Evolutionary conservation across 2,329 filamentous ascomycete species (phyloP).

Genomic region (Dactylonectria macrodidyma): DNA sequence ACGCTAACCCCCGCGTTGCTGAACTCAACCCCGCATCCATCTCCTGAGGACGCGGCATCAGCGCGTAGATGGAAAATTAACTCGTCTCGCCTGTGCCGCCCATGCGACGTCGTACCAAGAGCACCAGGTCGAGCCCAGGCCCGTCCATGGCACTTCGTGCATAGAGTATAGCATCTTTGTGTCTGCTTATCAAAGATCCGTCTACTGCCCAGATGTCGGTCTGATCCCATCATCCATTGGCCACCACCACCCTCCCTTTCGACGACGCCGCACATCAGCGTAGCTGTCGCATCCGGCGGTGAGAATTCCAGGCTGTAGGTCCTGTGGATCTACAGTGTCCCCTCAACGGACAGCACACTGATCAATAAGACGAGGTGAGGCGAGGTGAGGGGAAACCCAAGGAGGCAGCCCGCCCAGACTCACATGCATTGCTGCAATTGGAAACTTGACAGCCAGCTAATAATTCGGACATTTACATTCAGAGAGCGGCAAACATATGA

Average conservation of each 20-base stretch:
- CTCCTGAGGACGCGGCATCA: constrained; percentile 45
- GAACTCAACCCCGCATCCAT: constrained; percentile 47
- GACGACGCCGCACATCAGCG: constrained; percentile 32
- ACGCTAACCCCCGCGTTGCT: constrained; percentile 49
- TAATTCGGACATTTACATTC: not conserved
- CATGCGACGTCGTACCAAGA: not conserved
- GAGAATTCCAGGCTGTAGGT: constrained; percentile 31
- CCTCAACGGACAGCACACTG: constrained; percentile 19
- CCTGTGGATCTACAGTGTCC: constrained; percentile 24
- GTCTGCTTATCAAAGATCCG: constrained; percentile 21
- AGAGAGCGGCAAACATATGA: not conserved
- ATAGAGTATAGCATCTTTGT: constrained; percentile 24
- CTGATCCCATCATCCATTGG: constrained; percentile 36
- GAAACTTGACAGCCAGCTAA: not conserved
- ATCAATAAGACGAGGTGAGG: constrained; percentile 5
- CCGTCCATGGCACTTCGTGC: constrained; percentile 34
- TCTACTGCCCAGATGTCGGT: constrained; percentile 15
- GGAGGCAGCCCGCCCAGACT: constrained; percentile 27
- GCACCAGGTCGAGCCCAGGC: not conserved
- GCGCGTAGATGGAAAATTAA: constrained; percentile 47
- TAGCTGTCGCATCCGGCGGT: constrained; percentile 39
- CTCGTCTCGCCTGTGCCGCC: constrained; percentile 14
- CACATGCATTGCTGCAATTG: not conserved
- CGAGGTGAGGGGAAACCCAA: constrained; percentile 18
- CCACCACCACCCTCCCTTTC: constrained; percentile 41